Conservation (phyloP, 768 basidiomycete genomes). For the Kockovaella imperatae region DNA sequence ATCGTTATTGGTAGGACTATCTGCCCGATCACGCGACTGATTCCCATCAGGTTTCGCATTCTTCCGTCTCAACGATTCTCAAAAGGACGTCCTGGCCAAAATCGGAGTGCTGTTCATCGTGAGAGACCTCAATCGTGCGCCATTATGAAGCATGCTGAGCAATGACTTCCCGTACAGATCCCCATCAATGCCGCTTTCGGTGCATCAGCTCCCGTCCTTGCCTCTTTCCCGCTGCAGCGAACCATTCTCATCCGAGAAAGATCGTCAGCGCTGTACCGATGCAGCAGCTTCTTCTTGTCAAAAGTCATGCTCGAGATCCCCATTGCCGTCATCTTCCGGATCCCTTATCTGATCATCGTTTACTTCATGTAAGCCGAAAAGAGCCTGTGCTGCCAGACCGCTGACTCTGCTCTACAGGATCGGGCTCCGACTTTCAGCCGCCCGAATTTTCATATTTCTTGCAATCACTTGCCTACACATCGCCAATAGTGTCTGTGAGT, state of each 20-base stretch:
- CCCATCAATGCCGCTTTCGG: conserved; percentile 6
- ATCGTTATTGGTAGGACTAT: conserved; percentile 38
- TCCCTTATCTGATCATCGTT: conserved; percentile 3
- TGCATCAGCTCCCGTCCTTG: conserved; percentile 2
- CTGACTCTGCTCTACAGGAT: conserved; percentile 4
- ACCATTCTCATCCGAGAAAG: neutral
- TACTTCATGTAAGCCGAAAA: conserved; percentile 10
- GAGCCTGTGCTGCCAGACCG: neutral
- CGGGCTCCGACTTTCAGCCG: conserved; percentile 2
- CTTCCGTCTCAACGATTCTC: conserved; percentile 6
- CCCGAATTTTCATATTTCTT: conserved; percentile 8
- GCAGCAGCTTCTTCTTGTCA: conserved; percentile 1
- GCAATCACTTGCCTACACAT: conserved; percentile 7
- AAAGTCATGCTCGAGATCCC: conserved; percentile 8
- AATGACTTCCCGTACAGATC: neutral
- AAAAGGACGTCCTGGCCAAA: conserved; percentile 9
- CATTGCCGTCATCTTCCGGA: neutral
- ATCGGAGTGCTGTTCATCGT: conserved; percentile 14
- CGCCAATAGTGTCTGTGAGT: conserved; percentile 5
- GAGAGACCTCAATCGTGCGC: neutral
- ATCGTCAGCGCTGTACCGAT: conserved; percentile 7
- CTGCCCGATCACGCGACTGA: neutral
- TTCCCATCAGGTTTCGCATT: conserved; percentile 5
- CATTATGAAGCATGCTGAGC: neutral
- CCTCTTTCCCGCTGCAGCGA: conserved; percentile 3